Base-by-base conservation (phyloP, 2,329 filamentous ascomycete species). In the Penicillium nordicum region DNA sequence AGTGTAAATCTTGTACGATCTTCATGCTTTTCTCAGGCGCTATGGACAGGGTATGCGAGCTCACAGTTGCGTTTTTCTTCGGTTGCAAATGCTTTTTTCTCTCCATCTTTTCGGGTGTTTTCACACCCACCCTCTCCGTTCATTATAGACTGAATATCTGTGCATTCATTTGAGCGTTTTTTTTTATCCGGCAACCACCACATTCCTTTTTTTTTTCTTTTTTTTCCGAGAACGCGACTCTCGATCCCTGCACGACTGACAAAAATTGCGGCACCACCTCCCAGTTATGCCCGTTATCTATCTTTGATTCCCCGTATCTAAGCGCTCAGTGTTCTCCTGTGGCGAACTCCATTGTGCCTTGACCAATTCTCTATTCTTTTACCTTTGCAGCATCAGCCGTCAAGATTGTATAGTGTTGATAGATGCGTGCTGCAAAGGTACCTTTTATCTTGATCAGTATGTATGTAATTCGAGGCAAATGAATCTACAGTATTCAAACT, bases 1-100 rank as follows among this genome's bases (percentile, higher is more conserved):
- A 65, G 64, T 66, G 60, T 65, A 63, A 64, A 64, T 60, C 50
- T 50, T 71, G 68, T 71, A 73, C 65, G 70, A 72, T 67, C 68
- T 67, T 71, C 57, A 73, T 66, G 70, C 67, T 69, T 57, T 67
- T 60, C 50, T 54, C 64, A 59, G 70, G 68, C 70, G 69, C 66
- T 67, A 62, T 64, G 69, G 64, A 61, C 58, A 64, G 63, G 61
- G 59, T 58, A 60, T 57, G 63, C 59, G 63, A 64, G 57, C 43
- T 59, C 47, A 63, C 57, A 49, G 63, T 59, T 64, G 59, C 57
- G 50, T 58, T 57, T 56, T 59, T 57, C 61, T 54, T 61, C 53
- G 60, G 59, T 59, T 65, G 56, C 60, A 23, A 59, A 52, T 49
- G 12, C 58, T 44, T 60, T 49, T 50, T 57, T 42, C 2, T 3